phyloP scores from a whole-genome alignment of 2,329 filamentous ascomycete species.

The Daldinia sp. region DNA sequence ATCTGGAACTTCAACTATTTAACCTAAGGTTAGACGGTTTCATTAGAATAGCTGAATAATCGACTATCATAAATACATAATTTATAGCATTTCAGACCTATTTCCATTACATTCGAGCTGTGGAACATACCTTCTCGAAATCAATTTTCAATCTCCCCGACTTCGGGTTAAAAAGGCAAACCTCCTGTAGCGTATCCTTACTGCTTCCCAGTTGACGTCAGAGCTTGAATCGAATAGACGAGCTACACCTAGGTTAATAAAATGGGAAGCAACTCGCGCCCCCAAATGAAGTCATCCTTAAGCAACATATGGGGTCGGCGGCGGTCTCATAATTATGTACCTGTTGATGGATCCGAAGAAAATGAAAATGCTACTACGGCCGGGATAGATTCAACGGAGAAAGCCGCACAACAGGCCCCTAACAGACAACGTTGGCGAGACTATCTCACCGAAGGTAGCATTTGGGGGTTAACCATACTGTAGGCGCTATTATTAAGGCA shows the following conservation, averaged over 20 bases:
- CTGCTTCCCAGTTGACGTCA: slow-evolving; percentile 2
- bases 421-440: slow-evolving; percentile 31
- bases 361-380: slow-evolving; percentile 8
- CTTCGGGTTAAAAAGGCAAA: not conserved
- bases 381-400: slow-evolving; percentile 12
- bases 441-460: slow-evolving; percentile 48
- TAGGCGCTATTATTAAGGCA: slow-evolving; percentile 40
- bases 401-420: not conserved
- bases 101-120: not conserved
- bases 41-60: not conserved
- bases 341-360: slow-evolving; percentile 23
- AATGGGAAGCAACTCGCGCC: slow-evolving; percentile 9
- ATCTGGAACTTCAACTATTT: slow-evolving; percentile 1
- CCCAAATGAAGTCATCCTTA: slow-evolving; percentile 16
- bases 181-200: not conserved
- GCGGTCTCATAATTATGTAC: slow-evolving; percentile 21
- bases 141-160: not conserved
- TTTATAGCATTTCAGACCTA: not conserved
- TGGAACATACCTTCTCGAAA: not conserved
- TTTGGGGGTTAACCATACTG: slow-evolving; percentile 49
- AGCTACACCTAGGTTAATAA: not conserved
- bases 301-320: slow-evolving; percentile 27
- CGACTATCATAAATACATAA: too few species aligned
- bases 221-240: not conserved
- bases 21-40: too few species aligned